A percentile compares a stretch with the other conserved stretches of the same genome.
phyloP scores from a whole-genome alignment of 139 green algal species.

The Yamagishiella unicocca region DNA sequence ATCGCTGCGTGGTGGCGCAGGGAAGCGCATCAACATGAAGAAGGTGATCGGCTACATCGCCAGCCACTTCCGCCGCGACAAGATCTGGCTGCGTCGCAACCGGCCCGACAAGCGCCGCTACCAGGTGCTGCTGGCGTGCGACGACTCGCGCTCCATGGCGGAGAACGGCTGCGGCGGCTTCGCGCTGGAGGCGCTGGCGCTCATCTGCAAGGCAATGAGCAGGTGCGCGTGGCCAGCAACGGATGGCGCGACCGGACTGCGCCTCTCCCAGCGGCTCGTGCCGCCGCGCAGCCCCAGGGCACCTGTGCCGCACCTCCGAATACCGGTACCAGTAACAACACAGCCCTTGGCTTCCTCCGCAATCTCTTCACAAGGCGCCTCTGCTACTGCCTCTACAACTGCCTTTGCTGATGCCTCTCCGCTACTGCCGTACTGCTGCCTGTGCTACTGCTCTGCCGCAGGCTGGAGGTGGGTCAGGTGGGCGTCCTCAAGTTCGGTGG shows the following conservation, averaged over 20 bases:
- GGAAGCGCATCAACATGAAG: slow-evolving; percentile 99
- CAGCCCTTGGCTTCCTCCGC: too few relatives aligned
- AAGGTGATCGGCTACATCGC: slow-evolving; percentile 99
- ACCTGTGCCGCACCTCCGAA: too few relatives aligned
- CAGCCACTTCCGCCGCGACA: slow-evolving; percentile 96
- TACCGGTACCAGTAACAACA: too few relatives aligned
- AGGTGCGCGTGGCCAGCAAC: slow-evolving; percentile 72
- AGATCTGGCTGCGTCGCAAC: slow-evolving; percentile 98
- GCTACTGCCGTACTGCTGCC: too few relatives aligned
- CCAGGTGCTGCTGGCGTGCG: slow-evolving; percentile 91
- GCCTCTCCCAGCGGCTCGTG: too few relatives aligned
- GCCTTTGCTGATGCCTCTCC: too few relatives aligned
- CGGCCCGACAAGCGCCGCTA: slow-evolving; percentile 95
- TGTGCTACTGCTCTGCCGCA: too few relatives aligned
- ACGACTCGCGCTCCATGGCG: slow-evolving; percentile 95
- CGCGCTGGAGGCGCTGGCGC: slow-evolving; percentile 91
- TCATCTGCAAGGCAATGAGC: slow-evolving; percentile 90
- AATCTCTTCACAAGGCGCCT: too few relatives aligned
- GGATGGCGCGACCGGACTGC: too few relatives aligned
- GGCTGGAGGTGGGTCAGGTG: slow-evolving; percentile 86
- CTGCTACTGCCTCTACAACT: too few relatives aligned
- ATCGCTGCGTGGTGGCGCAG: slow-evolving; percentile 27
- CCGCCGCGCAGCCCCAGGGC: too few relatives aligned
- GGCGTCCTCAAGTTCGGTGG: slow-evolving; percentile 94
- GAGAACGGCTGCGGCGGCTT: slow-evolving; percentile 90